Conservation (phyloP, 2,329 filamentous ascomycete genomes). For the Venturia carpophila region DNA sequence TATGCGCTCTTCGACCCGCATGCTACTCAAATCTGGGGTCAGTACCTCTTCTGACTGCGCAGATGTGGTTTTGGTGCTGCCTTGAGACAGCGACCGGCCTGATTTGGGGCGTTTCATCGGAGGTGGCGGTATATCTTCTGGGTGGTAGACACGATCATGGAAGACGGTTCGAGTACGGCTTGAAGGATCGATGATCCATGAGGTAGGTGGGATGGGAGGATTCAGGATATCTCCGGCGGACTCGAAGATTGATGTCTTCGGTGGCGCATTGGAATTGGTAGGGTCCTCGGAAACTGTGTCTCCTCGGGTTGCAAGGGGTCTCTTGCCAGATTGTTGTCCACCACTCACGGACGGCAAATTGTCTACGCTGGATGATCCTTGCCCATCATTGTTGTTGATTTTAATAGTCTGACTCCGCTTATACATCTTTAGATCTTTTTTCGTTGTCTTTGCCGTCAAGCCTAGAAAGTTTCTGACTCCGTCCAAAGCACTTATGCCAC, state of each 20-base stretch:
- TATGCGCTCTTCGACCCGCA: slow-evolving; percentile 97
- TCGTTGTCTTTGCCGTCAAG: slow-evolving; percentile 53
- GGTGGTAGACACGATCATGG: slow-evolving; percentile 92
- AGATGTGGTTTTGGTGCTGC: slow-evolving; percentile 26
- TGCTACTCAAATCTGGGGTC: slow-evolving; percentile 31
- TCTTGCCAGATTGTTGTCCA: slow-evolving; percentile 17
- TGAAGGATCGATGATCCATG: slow-evolving; percentile 77
- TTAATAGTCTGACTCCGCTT: slow-evolving; percentile 65
- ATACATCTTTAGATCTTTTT: slow-evolving; percentile 57
- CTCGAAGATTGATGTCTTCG: slow-evolving; percentile 88
- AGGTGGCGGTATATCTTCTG: slow-evolving; percentile 81
- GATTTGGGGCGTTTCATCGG: slow-evolving; percentile 40
- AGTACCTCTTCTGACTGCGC: not conserved
- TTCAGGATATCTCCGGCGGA: slow-evolving; percentile 88
- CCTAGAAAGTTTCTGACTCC: slow-evolving; percentile 68
- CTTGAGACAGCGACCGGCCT: slow-evolving; percentile 19
- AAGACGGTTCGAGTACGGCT: slow-evolving; percentile 85
- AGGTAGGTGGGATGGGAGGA: slow-evolving; percentile 71
- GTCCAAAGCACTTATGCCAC: slow-evolving; percentile 29
- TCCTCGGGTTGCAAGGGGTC: slow-evolving; percentile 41
- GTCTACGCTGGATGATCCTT: not conserved
- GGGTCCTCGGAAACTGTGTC: slow-evolving; percentile 43
- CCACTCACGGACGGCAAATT: not conserved
- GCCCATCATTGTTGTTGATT: slow-evolving; percentile 26
- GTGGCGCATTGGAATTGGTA: slow-evolving; percentile 57